Evolutionary conservation across 1,139 yeast species (phyloP).

Genomic region (Entelexis paramagnoliae): DNA sequence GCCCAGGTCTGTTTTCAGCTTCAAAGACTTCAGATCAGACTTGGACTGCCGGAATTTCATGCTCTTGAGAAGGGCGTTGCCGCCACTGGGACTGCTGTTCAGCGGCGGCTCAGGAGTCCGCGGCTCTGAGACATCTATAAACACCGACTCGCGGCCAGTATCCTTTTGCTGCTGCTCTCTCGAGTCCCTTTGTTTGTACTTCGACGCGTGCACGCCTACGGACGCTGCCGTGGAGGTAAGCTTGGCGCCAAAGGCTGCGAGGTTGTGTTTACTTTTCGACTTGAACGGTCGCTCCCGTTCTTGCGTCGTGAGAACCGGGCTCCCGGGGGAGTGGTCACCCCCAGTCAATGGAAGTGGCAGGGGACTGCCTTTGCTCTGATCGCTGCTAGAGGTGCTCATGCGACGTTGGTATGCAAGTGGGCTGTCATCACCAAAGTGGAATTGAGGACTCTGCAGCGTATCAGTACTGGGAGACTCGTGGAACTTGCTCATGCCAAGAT

Average conservation of each 20-base stretch:
- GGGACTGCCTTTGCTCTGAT: neutral
- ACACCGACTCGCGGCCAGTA: slow-evolving; percentile 10
- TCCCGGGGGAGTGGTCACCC: slow-evolving; percentile 10
- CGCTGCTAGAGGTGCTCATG: neutral
- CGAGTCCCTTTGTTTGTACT: slow-evolving; percentile 8
- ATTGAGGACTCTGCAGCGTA: neutral
- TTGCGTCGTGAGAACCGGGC: neutral
- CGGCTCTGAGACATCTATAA: slow-evolving; percentile 13
- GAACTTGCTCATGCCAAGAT: slow-evolving; percentile 6
- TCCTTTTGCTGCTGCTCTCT: slow-evolving; percentile 11
- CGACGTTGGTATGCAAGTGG: neutral
- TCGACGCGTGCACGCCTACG: slow-evolving; percentile 23
- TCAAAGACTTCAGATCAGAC: slow-evolving; percentile 24
- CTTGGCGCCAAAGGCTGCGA: slow-evolving; percentile 25
- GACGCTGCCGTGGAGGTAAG: slow-evolving; percentile 23
- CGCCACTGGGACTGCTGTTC: slow-evolving; percentile 1
- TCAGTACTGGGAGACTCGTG: slow-evolving; percentile 10
- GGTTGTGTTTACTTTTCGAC: slow-evolving; percentile 30
- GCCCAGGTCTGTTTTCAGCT: slow-evolving; percentile 30
- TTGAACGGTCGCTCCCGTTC: slow-evolving; percentile 39
- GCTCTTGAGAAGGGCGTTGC: slow-evolving; percentile 25
- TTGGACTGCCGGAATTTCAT: slow-evolving; percentile 33
- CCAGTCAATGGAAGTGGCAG: slow-evolving; percentile 1
- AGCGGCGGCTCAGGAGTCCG: slow-evolving; percentile 8
- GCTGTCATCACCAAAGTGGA: slow-evolving; percentile 1